phyloP scores from a whole-genome alignment of 257 asterid species.

The Scutellaria galericulata region DNA sequence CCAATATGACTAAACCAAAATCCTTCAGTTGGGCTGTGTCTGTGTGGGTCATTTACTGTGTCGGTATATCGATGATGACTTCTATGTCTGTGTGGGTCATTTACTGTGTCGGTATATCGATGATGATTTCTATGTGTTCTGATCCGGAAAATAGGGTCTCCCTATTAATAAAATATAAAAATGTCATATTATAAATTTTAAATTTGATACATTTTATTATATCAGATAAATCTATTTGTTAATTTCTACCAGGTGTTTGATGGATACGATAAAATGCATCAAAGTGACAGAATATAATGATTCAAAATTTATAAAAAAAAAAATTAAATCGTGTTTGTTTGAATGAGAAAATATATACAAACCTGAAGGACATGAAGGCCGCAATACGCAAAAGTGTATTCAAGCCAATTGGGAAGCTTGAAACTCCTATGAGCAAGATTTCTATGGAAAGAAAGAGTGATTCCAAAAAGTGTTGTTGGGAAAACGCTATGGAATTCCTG shows the following conservation, averaged over 20 bases:
- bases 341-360: too few relatives aligned
- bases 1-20: slow-evolving; percentile 84
- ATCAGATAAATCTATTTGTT: too few relatives aligned
- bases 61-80: slow-evolving; percentile 79
- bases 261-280: too few relatives aligned
- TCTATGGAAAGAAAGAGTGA: slow-evolving; percentile 83
- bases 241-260: too few relatives aligned
- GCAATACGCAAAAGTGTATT: slow-evolving; percentile 76
- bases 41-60: slow-evolving; percentile 30
- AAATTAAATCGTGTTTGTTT: too few relatives aligned
- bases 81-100: slow-evolving; percentile 46
- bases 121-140: slow-evolving; percentile 85
- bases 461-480: too few relatives aligned
- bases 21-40: slow-evolving; percentile 79
- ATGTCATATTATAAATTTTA: too few relatives aligned
- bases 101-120: slow-evolving; percentile 68
- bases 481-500: too few relatives aligned
- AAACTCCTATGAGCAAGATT: slow-evolving; percentile 76
- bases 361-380: slow-evolving; percentile 90
- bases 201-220: too few relatives aligned
- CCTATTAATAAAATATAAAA: slow-evolving; percentile 38
- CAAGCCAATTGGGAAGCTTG: slow-evolving; percentile 87
- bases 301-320: too few relatives aligned
- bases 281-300: too few relatives aligned
- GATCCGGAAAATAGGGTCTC: slow-evolving; percentile 82